Evolutionary conservation across 805 yeast genomes (phyloP).

Genomic region (Huiozyma naganishii): DNA sequence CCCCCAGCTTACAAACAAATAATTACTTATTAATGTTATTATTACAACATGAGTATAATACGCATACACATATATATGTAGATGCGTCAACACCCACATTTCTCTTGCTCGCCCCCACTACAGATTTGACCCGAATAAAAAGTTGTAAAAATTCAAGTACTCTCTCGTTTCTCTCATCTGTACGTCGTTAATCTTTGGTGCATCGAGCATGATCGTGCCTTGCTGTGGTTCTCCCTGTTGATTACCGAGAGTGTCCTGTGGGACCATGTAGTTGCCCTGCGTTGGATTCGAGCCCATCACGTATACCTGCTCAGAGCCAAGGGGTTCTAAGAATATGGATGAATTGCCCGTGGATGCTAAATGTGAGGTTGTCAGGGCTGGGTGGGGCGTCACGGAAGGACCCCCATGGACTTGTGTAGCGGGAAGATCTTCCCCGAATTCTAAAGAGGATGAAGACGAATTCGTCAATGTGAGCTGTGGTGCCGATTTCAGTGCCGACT

Average conservation of each 20-base stretch:
- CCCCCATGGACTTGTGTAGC: background rate
- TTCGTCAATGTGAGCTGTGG: background rate
- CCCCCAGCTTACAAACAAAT: no score
- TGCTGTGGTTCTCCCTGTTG: background rate
- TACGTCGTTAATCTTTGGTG: conserved; percentile 11
- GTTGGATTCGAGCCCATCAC: background rate
- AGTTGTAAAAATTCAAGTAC: conserved; percentile 24
- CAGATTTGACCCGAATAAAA: conserved; percentile 7
- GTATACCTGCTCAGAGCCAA: conserved; percentile 7
- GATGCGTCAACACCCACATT: no score
- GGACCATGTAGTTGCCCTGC: background rate
- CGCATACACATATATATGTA: no score
- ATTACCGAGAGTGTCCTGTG: background rate
- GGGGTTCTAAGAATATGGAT: background rate
- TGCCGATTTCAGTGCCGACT: background rate
- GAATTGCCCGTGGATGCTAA: background rate
- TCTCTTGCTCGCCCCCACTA: no score
- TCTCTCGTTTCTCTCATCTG: conserved; percentile 23
- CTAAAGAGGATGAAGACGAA: conserved; percentile 2
- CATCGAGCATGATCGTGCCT: conserved; percentile 7
- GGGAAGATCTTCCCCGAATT: background rate
- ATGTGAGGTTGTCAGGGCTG: background rate
- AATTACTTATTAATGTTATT: no score
- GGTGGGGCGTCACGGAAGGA: background rate
- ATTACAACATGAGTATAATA: no score